Conservation (phyloP, 176 grass and related monocot species). For the Microstegium vimineum region DNA sequence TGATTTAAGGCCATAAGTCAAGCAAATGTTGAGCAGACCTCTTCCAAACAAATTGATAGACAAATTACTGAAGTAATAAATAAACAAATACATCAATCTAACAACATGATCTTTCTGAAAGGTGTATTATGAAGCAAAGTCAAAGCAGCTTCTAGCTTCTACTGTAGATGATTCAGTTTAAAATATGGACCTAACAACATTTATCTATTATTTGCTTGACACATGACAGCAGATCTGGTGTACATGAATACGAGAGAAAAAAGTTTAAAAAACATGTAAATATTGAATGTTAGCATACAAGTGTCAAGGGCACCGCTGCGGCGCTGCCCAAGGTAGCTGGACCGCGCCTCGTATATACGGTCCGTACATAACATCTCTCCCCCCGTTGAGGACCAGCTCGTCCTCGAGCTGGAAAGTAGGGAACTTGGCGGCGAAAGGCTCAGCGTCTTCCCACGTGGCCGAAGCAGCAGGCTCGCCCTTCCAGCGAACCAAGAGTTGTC, state of each 20-base stretch:
- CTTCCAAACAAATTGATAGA: not conserved
- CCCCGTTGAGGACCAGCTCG: no score
- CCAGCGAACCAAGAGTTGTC: no score
- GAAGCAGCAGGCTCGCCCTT: no score
- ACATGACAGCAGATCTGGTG: not conserved
- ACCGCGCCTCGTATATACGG: no score
- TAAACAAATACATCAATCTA: not conserved
- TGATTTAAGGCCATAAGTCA: not conserved
- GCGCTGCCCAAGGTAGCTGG: no score
- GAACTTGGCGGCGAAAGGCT: no score
- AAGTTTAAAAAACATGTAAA: not conserved
- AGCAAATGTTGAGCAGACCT: slow-evolving; percentile 1
- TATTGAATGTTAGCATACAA: not conserved
- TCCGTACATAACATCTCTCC: no score
- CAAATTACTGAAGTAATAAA: not conserved
- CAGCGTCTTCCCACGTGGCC: no score
- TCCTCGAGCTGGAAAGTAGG: no score
- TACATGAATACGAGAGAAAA: not conserved
- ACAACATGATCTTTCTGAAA: not conserved
- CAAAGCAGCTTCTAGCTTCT: not conserved
- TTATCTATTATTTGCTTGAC: not conserved
- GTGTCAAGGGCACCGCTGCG: no score
- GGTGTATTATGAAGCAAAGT: not conserved
- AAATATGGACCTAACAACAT: not conserved
- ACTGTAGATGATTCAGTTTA: not conserved